Evolutionary conservation across 305 asterid species (phyloP).

Genomic region (Solanum hybrid): DNA sequence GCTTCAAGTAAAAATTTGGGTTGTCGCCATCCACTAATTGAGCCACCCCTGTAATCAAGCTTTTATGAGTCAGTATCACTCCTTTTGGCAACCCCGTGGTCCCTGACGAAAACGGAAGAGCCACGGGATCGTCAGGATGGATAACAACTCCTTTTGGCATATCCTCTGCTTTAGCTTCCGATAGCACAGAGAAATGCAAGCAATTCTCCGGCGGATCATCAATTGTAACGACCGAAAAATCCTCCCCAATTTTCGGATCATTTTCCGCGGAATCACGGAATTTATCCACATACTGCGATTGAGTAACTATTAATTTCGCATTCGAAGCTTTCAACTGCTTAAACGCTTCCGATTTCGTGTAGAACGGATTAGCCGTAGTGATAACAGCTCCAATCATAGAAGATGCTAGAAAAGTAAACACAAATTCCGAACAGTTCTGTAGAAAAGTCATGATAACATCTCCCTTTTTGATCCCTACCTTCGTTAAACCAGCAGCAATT

Average conservation of each 20-base stretch:
- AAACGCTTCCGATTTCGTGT: conserved; percentile 46
- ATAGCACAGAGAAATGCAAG: conserved; percentile 38
- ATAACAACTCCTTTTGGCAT: conserved; percentile 19
- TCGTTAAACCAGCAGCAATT: conserved; percentile 52
- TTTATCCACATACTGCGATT: conserved; percentile 56
- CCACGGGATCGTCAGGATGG: conserved; percentile 52
- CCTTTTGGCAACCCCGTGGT: conserved; percentile 81
- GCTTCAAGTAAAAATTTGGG: conserved; percentile 45
- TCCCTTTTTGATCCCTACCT: conserved; percentile 33
- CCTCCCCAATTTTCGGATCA: conserved; percentile 25
- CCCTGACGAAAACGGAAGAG: conserved; percentile 73
- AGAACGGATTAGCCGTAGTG: conserved; percentile 66
- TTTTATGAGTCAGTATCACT: conserved; percentile 61
- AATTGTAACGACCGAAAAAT: conserved; percentile 40
- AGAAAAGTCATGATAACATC: conserved; percentile 66
- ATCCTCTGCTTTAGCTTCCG: conserved; percentile 31
- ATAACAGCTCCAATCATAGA: conserved; percentile 65
- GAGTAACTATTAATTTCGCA: conserved; percentile 54
- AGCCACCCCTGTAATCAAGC: conserved; percentile 58
- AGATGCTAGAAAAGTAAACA: conserved; percentile 58
- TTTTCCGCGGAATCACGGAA: conserved; percentile 35
- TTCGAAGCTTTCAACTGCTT: conserved; percentile 48
- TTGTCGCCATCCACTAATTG: conserved; percentile 82
- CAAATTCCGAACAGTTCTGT: conserved; percentile 66
- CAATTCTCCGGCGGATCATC: conserved; percentile 55